A percentile compares a stretch with the other conserved stretches of the same genome.
These are phyloP conservation scores for Anisogramma anomala DNA, from an alignment of 2,329 filamentous ascomycete species.

Conservation along the genomic window DNA sequence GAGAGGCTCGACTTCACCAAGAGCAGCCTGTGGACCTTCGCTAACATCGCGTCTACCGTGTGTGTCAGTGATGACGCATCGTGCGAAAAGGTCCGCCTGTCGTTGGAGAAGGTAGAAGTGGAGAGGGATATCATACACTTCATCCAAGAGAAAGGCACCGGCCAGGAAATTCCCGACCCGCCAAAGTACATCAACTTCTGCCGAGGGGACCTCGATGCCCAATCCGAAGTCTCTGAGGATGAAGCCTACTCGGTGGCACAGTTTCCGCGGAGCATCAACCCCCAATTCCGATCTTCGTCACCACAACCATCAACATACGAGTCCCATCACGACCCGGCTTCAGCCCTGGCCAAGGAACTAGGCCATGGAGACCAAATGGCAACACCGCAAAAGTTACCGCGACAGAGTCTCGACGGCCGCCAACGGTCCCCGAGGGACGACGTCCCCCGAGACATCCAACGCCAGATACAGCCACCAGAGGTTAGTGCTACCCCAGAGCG, in stretches of 20 bases:
- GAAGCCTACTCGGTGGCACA: constrained; percentile 90
- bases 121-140: constrained; percentile 87
- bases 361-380: constrained; percentile 44
- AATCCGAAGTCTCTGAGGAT: constrained; percentile 75
- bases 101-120: constrained; percentile 89
- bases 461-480: constrained; percentile 9
- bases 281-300: constrained; percentile 88
- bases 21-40: constrained; percentile 95
- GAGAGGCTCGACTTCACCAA: constrained; percentile 95
- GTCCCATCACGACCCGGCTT: constrained; percentile 80
- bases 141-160: constrained; percentile 80
- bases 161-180: constrained; percentile 92
- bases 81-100: constrained; percentile 90
- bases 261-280: constrained; percentile 90
- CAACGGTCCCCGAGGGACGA: constrained; percentile 7
- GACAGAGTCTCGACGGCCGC: constrained; percentile 3
- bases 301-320: constrained; percentile 89
- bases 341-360: constrained; percentile 58
- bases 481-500: constrained; percentile 10
- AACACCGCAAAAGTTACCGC: constrained; percentile 38
- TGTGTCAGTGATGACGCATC: constrained; percentile 95
- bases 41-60: constrained; percentile 92
- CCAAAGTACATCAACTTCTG: constrained; percentile 99
- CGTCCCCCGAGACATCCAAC: constrained; percentile 7
- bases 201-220: constrained; percentile 73